Base-by-base conservation (phyloP, 1,284 basidiomycete genomes). In the Apiotrichum montevideense region DNA sequence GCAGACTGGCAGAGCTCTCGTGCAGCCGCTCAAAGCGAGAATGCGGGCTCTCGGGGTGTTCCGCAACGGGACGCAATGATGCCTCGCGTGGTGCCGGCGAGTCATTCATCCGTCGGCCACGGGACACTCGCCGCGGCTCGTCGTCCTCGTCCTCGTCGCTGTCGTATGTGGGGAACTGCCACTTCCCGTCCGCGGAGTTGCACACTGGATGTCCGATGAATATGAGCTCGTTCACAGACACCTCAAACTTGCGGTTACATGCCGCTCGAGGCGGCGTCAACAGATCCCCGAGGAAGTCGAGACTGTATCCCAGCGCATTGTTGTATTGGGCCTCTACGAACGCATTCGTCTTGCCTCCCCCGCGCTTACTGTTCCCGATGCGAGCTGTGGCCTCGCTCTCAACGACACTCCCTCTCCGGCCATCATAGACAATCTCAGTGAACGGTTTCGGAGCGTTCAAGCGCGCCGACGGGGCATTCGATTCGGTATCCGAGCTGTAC, bases 181-280 rank as follows among this genome's bases (percentile, higher is more conserved):
- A 90, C 6, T 74, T 77, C 0, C 86, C 88, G 64, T 88, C 86
- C n/a, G 80, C 68, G 37, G 87, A 86, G 9, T 85, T 83, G 66
- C 86, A 87, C 1, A 98, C 91, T 0, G 95, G 95, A 73, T 98
- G 94, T 0, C 95, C 95, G 42, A 98, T 81, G 71, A 98, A 98
- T 2, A 86, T 88, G n/a, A 98, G 81, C 66, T 94, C 88, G 68
- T 98, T 93, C 21, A 97, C 86, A 46, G 88, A 77, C 34, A 98
- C 82, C 73, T 96, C 93, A 70, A 97, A 98, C 69, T 91, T 91
- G 71, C 92, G 90, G 74, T 98, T 91, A 69, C 92, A 96, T 71
- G 93, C 84, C 14, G 86, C 81, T 35, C 79, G 78, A 46, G 86
- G 83, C 0, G 93, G 92, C 58, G 87, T 88, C 6, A 98, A 80